phyloP scores from a whole-genome alignment of 495 filamentous ascomycete species.

The Aspergillus egyptiacus region DNA sequence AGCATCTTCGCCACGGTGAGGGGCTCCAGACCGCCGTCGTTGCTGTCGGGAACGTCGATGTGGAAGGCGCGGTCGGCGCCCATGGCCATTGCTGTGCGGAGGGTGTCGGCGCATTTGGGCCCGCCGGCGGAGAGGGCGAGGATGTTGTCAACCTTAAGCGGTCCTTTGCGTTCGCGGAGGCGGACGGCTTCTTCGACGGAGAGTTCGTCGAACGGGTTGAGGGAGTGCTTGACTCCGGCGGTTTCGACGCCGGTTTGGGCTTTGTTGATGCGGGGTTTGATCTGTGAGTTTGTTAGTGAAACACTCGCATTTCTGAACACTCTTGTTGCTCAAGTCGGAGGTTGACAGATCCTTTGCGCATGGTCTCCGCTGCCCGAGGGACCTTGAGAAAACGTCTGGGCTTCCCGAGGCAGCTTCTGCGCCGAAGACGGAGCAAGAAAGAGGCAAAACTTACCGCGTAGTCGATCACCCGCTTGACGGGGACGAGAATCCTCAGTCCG shows the following conservation, averaged over 20 bases:
- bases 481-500: slow-evolving; percentile 80
- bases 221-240: slow-evolving; percentile 85
- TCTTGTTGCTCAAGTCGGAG: too few relatives aligned
- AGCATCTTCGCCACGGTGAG: slow-evolving; percentile 87
- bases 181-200: slow-evolving; percentile 93
- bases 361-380: too few relatives aligned
- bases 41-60: slow-evolving; percentile 59
- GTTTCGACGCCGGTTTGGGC: slow-evolving; percentile 90
- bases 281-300: too few relatives aligned
- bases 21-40: slow-evolving; percentile 66
- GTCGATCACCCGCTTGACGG: slow-evolving; percentile 97
- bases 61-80: slow-evolving; percentile 88
- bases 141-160: slow-evolving; percentile 71
- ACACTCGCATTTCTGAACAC: too few relatives aligned
- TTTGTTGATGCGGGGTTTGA: slow-evolving; percentile 98
- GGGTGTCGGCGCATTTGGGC: slow-evolving; percentile 73
- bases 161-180: slow-evolving; percentile 71
- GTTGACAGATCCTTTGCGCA: too few relatives aligned
- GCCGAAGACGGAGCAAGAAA: slow-evolving; percentile 20
- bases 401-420: slow-evolving; percentile 4
- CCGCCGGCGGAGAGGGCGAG: slow-evolving; percentile 84
- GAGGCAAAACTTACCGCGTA: slow-evolving; percentile 73
- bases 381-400: too few relatives aligned
- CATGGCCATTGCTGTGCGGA: slow-evolving; percentile 98
- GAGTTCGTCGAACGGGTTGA: slow-evolving; percentile 99